These are phyloP conservation scores for Lichtheimia hyalospora DNA, from an alignment of 371 early-diverging fungal genomes.

Conservation along the genomic window DNA sequence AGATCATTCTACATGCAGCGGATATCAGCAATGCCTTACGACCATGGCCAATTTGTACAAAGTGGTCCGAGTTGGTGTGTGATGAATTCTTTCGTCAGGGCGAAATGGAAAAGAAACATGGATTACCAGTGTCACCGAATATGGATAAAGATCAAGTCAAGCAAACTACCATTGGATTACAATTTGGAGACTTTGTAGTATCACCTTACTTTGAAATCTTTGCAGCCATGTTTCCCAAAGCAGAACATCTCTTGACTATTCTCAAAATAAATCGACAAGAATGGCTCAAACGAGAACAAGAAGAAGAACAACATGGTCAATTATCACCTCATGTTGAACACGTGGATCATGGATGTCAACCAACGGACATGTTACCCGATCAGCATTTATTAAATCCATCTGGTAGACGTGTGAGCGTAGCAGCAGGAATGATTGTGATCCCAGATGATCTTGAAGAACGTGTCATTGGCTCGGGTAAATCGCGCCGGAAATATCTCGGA, in stretches of 20 bases:
- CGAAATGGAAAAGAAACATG: conserved; percentile 71
- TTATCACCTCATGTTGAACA: neutral
- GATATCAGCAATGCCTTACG: conserved; percentile 88
- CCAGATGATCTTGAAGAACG: conserved; percentile 53
- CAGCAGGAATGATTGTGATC: conserved; percentile 55
- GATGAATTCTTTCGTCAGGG: conserved; percentile 88
- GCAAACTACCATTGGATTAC: conserved; percentile 75
- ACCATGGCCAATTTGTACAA: conserved; percentile 81
- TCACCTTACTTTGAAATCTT: conserved; percentile 84
- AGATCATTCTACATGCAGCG: conserved; percentile 80
- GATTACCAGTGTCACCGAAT: conserved; percentile 80
- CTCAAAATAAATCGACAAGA: conserved; percentile 34
- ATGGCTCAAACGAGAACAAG: conserved; percentile 36
- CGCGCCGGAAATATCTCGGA: conserved; percentile 39
- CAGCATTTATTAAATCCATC: conserved; percentile 40
- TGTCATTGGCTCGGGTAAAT: conserved; percentile 33
- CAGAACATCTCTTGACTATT: conserved; percentile 38
- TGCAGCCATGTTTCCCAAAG: conserved; percentile 70
- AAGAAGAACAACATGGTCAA: conserved; percentile 7
- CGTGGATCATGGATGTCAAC: conserved; percentile 22
- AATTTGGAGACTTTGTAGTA: conserved; percentile 84
- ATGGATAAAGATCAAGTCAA: conserved; percentile 80
- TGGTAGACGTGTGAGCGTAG: conserved; percentile 56
- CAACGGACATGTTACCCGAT: conserved; percentile 36
- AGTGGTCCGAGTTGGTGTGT: conserved; percentile 85